phyloP scores from a whole-genome alignment of 345 rosid genomes.

The Euphorbia tirucalli region DNA sequence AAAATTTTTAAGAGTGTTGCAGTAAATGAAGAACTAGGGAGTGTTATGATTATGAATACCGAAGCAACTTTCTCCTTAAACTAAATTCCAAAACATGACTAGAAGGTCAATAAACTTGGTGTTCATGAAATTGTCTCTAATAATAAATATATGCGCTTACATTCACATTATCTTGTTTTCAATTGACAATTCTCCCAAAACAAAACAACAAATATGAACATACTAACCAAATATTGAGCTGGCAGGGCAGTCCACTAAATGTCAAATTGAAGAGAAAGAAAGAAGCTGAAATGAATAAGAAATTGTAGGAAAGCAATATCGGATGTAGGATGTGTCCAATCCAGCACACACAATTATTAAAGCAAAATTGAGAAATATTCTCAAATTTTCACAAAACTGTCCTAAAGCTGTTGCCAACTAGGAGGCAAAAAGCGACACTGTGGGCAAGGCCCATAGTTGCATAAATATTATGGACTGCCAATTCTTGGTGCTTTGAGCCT shows the following conservation, averaged over 20 bases:
- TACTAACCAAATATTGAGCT: not conserved
- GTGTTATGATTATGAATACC: no score
- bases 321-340: not conserved
- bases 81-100: no score
- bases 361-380: not conserved
- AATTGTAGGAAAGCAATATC: no score
- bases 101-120: no score
- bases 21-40: no score
- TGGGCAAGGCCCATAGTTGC: conserved; percentile 11
- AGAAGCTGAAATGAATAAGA: no score
- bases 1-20: no score
- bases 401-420: not conserved
- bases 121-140: no score
- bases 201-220: not conserved
- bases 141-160: no score
- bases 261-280: not conserved
- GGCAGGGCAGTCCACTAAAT: not conserved
- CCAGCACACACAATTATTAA: not conserved
- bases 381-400: not conserved
- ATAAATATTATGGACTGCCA: not conserved
- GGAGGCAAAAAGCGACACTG: not conserved
- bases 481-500: conserved; percentile 1
- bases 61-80: no score
- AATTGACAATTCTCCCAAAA: no score
- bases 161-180: no score